Conservation (phyloP, 495 filamentous ascomycete species). For the Lepidopterella palustris region DNA sequence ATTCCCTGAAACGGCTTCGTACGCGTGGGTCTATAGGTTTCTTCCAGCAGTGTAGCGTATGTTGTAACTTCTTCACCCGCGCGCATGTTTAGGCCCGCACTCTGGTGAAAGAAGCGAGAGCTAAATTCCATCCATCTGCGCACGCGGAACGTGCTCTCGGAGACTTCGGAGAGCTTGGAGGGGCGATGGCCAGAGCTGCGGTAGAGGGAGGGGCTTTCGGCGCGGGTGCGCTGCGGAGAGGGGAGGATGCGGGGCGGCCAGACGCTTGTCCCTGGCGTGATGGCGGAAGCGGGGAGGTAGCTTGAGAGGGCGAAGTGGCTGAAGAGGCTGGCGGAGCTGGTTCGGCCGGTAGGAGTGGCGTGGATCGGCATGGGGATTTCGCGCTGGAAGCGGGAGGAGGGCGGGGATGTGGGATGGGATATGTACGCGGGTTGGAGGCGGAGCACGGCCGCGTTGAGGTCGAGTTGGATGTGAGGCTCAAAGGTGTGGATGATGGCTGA, state of each 20-base stretch:
- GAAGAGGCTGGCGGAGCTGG: conserved; percentile 34
- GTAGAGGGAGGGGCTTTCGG: conserved; percentile 37
- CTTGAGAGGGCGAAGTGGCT: conserved; percentile 42
- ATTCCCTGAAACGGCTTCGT: conserved; percentile 79
- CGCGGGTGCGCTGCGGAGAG: conserved; percentile 48
- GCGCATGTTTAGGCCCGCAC: conserved; percentile 18
- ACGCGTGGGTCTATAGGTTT: conserved; percentile 67
- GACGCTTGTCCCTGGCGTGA: conserved; percentile 40
- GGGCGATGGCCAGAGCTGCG: conserved; percentile 40
- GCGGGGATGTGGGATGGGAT: too few species aligned
- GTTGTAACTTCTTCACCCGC: conserved; percentile 64
- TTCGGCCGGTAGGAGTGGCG: conserved; percentile 34
- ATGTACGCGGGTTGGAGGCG: conserved; percentile 41
- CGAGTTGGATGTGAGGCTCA: conserved; percentile 59
- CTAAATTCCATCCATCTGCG: conserved; percentile 61
- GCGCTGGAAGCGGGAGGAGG: conserved; percentile 23
- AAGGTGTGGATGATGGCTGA: conserved; percentile 72
- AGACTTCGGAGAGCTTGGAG: conserved; percentile 45
- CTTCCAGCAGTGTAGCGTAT: conserved; percentile 66
- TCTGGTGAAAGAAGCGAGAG: conserved; percentile 5
- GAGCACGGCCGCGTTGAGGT: conserved; percentile 64
- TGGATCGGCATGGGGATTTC: conserved; percentile 49
- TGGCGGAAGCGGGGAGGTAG: conserved; percentile 39
- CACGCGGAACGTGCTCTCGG: conserved; percentile 62
- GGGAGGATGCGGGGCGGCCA: conserved; percentile 77